A percentile compares a stretch with the other conserved stretches of the same genome.
These are phyloP conservation scores for Blastocystis sp. DNA, from an alignment of 352 stramenopile species.

Conservation along the genomic window DNA sequence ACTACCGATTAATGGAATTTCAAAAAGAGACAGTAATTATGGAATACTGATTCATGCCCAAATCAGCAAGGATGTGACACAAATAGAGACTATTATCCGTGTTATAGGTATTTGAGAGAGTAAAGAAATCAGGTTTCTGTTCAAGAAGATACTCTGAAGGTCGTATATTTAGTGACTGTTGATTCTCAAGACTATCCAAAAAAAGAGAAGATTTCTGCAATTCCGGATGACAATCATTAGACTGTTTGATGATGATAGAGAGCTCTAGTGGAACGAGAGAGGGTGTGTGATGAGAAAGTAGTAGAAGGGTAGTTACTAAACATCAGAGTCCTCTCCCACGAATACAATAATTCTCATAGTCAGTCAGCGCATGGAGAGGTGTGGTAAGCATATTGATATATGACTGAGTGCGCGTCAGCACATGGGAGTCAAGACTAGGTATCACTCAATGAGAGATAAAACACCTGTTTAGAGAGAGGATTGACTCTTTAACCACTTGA, in stretches of 20 bases:
- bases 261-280: slow-evolving; percentile 8
- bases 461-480: neutral
- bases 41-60: slow-evolving; percentile 29
- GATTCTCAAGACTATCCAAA: neutral
- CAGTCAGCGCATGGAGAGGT: neutral
- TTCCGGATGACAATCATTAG: neutral
- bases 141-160: neutral
- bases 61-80: neutral
- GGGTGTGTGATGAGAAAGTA: neutral
- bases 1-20: neutral
- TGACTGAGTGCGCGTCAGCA: neutral
- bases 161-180: neutral
- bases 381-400: slow-evolving; percentile 1
- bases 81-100: slow-evolving; percentile 22
- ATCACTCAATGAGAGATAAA: neutral
- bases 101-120: neutral
- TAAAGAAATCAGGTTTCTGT: neutral
- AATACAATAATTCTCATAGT: slow-evolving; percentile 31
- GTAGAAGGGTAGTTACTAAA: slow-evolving; percentile 7
- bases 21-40: neutral
- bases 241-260: neutral
- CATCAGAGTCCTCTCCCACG: too few species aligned
- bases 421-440: neutral
- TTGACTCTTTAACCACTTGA: too few species aligned
- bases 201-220: neutral